Base-by-base conservation (phyloP, 257 asterid species). In the Penstemon barbatus region DNA sequence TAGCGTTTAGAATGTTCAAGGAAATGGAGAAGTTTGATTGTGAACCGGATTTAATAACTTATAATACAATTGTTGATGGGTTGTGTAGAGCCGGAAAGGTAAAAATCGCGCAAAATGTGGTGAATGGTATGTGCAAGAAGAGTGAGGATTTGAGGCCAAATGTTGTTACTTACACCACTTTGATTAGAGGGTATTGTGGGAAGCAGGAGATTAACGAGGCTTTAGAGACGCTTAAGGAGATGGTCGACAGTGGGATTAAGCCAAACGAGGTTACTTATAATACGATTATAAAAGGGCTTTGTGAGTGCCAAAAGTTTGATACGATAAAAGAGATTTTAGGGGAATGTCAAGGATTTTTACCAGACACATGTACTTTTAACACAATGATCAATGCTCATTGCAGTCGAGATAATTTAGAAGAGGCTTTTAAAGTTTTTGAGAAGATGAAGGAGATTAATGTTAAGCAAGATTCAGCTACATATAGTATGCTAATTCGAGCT, bases 141-240 rank as follows among this genome's bases (percentile, higher is more conserved):
- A 72, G 84, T 64, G 79, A 76, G 65, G n/a, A 68, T 36, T 83
- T 86, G 84, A 84, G 75, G 78, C 97, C 98, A 3, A 83, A 86
- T 79, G 87, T 89, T 72, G 84, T 92, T 62, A 89, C 81, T 40
- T 92, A 92, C 76, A 92, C 96, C 11, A 83, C 92, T 57, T 82
- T 92, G 95, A 76, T 92, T n/a, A 82, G 89, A 86, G 97, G 98
- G 56, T 89, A 83, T 75, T 92, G 96, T 68, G 81, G 71, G 65
- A 92, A 84, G 69, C 82, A 56, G 38, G 85, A 77, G 60, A 79
- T 87, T n/a, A 78, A 77, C 3, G 78, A 63, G 71, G 96, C 92
- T 19, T 73, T 85, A 68, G 71, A 61, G 58, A 79, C 86, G 81
- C 73, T 83, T 5, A 80, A 60, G 46, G 87, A 89, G 80, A 86